A percentile compares a stretch with the other conserved stretches of the same genome.
phyloP scores from a whole-genome alignment of 257 asterid species.

The Eustoma russellianum region DNA sequence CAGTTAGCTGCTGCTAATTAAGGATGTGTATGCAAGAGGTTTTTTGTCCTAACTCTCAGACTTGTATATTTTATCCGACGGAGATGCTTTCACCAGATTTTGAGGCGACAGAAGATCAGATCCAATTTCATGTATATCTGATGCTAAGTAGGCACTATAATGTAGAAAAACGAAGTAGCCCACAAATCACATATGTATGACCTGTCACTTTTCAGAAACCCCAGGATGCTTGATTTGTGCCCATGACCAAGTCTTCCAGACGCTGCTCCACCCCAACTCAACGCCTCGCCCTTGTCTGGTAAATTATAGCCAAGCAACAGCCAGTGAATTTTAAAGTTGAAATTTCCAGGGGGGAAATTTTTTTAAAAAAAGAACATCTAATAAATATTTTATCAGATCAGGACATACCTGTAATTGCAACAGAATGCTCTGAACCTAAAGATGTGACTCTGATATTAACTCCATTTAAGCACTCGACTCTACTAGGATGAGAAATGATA shows the following conservation, averaged over 20 bases:
- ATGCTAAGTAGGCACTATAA: too few species aligned
- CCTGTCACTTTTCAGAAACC: slow-evolving; percentile 75
- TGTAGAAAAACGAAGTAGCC: not conserved
- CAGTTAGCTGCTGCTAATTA: too few species aligned
- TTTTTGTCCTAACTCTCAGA: too few species aligned
- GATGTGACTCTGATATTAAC: slow-evolving; percentile 45
- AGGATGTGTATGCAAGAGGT: too few species aligned
- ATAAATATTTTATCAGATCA: slow-evolving; percentile 2
- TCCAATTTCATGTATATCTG: too few species aligned
- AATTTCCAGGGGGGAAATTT: not conserved
- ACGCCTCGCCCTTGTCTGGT: slow-evolving; percentile 77
- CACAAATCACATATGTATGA: slow-evolving; percentile 17
- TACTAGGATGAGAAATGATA: slow-evolving; percentile 49
- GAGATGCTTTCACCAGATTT: too few species aligned
- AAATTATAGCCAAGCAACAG: slow-evolving; percentile 4
- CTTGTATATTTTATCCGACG: too few species aligned
- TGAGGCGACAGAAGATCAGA: too few species aligned
- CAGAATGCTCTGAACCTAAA: slow-evolving; percentile 85
- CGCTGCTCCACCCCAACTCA: slow-evolving; percentile 98
- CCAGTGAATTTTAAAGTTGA: slow-evolving; percentile 6
- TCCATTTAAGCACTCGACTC: slow-evolving; percentile 70
- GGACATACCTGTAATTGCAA: slow-evolving; percentile 83
- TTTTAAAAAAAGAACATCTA: too few species aligned
- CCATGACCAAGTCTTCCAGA: slow-evolving; percentile 98
- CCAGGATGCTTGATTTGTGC: slow-evolving; percentile 60